These are phyloP conservation scores for Cercospora zeae-maydis DNA, from an alignment of 2,329 filamentous ascomycete genomes.

Conservation along the genomic window DNA sequence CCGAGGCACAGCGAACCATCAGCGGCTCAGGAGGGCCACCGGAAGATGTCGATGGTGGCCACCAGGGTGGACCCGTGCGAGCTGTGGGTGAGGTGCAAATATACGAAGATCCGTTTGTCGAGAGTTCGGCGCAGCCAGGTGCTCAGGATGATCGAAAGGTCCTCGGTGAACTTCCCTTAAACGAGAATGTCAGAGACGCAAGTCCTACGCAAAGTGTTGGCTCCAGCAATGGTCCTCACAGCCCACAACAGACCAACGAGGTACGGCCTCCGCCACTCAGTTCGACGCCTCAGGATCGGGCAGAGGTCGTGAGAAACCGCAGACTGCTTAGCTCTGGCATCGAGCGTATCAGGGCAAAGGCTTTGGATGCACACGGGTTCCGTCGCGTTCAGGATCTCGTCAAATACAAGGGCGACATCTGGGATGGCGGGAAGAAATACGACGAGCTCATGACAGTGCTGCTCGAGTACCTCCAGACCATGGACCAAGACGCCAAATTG, in stretches of 20 bases:
- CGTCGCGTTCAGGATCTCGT: constrained; percentile 72
- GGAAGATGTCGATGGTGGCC: constrained; percentile 4
- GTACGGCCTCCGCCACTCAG: constrained; percentile 18
- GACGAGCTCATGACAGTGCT: constrained; percentile 64
- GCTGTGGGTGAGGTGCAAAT: constrained; percentile 46
- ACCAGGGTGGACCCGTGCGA: constrained; percentile 29
- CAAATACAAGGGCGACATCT: constrained; percentile 59
- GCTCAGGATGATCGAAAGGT: constrained; percentile 40
- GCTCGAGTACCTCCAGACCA: constrained; percentile 65
- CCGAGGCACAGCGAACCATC: constrained; percentile 22
- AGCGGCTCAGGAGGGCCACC: constrained; percentile 3
- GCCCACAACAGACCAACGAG: constrained; percentile 26
- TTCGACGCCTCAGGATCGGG: constrained; percentile 37
- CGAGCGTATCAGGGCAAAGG: constrained; percentile 64
- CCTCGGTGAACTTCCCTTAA: constrained; percentile 51
- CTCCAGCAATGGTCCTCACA: constrained; percentile 32
- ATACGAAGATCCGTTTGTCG: constrained; percentile 52
- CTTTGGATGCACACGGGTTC: constrained; percentile 78
- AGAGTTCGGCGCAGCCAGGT: constrained; percentile 33
- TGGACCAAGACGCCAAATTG: constrained; percentile 43
- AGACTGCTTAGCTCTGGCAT: constrained; percentile 72
- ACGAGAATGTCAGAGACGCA: constrained; percentile 41
- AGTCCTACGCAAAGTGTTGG: constrained; percentile 32
- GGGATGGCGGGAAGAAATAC: constrained; percentile 66
- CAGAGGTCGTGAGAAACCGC: constrained; percentile 44